A percentile compares a stretch with the other conserved stretches of the same genome.
These are phyloP conservation scores for Starmerella bombicola DNA, from an alignment of 805 yeast species.

Conservation along the genomic window DNA sequence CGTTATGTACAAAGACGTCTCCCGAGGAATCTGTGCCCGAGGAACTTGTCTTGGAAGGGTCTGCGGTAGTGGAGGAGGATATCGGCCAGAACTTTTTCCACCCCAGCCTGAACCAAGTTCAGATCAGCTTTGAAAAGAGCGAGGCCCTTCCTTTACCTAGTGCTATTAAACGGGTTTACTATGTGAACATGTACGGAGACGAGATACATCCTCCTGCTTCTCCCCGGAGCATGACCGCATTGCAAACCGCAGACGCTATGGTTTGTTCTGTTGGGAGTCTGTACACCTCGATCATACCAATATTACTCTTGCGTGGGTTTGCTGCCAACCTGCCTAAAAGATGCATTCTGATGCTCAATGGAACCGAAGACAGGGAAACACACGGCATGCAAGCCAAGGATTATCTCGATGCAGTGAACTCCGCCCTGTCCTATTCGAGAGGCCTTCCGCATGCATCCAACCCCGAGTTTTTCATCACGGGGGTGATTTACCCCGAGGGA, in stretches of 20 bases:
- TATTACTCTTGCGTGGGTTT: constrained; percentile 52
- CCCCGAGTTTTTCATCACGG: constrained; percentile 49
- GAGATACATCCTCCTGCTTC: constrained; percentile 71
- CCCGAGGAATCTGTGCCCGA: not conserved
- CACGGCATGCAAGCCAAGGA: constrained; percentile 49
- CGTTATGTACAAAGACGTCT: not conserved
- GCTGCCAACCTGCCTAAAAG: constrained; percentile 10
- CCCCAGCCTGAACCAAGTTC: constrained; percentile 65
- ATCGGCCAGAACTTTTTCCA: constrained; percentile 35
- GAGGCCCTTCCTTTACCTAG: constrained; percentile 52
- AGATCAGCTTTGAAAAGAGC: constrained; percentile 56
- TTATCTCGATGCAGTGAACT: constrained; percentile 43
- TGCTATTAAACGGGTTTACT: constrained; percentile 60
- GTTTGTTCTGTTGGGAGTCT: constrained; percentile 78
- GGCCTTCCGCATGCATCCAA: too few species aligned
- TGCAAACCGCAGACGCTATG: constrained; percentile 41
- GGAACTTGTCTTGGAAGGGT: constrained; percentile 6
- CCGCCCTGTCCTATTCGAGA: constrained; percentile 43
- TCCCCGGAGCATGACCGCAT: constrained; percentile 41
- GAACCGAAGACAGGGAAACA: constrained; percentile 70
- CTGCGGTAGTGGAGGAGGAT: not conserved
- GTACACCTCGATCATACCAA: constrained; percentile 78
- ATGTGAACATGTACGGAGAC: constrained; percentile 78
- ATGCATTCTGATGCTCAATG: constrained; percentile 56
- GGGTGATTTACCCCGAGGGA: constrained; percentile 37